Percentiles rank a stretch among this genome's conserved stretches.
Conservation (phyloP, 2,329 filamentous ascomycete genomes). For the Colletotrichum trifolii region DNA sequence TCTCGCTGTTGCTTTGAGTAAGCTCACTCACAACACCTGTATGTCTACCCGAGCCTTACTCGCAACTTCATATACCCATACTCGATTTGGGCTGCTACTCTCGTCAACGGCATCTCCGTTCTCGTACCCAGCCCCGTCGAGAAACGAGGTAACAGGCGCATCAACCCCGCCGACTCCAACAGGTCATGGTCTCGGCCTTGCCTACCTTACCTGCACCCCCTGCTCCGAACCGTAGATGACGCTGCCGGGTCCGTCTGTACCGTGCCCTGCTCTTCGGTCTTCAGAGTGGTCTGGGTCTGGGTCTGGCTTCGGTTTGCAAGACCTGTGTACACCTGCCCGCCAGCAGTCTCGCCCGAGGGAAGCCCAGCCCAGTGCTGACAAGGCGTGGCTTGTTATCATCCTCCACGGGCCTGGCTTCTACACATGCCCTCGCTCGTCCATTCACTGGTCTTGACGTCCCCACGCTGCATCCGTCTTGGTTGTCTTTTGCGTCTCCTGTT, state of each 20-base stretch:
- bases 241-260: conserved; percentile 8
- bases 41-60: background rate
- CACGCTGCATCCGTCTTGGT: conserved; percentile 11
- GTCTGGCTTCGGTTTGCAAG: background rate
- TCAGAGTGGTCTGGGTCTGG: background rate
- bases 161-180: background rate
- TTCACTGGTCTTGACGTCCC: conserved; percentile 22
- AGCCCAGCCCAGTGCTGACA: conserved; percentile 20
- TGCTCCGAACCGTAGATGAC: conserved; percentile 8
- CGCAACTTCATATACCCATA: background rate
- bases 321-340: background rate
- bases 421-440: conserved; percentile 14
- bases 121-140: background rate
- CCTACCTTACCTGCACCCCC: conserved; percentile 13
- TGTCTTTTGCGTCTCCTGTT: conserved; percentile 12
- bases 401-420: conserved; percentile 9
- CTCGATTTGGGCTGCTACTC: background rate
- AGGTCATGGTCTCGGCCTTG: conserved; percentile 9
- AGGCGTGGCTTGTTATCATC: conserved; percentile 18
- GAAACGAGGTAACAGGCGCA: conserved; percentile 10
- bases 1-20: background rate
- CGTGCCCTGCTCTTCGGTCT: conserved; percentile 8
- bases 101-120: conserved; percentile 17
- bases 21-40: background rate
- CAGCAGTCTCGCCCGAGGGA: conserved; percentile 3